Base-by-base conservation (phyloP, 306 rosid genomes). In the Rubus idaeus region DNA sequence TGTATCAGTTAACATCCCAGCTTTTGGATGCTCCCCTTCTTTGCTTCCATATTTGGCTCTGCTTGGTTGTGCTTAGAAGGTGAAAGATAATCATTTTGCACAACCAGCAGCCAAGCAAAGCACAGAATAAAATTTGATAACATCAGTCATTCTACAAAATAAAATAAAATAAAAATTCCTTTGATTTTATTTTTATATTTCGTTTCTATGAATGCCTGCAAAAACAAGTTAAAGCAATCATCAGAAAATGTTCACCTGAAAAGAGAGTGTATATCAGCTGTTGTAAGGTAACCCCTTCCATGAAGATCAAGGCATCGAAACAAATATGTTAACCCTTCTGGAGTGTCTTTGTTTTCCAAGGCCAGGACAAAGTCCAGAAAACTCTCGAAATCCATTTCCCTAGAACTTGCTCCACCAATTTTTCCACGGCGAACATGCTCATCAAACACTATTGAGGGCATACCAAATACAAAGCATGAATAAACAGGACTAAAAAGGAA, bases 221-320 rank as follows among this genome's bases (percentile, higher is more conserved):
- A 62, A 56, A 60, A 45, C 7, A 17, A 44, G 70, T 10, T 44
- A 46, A 45, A 61, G 21, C 16, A 62, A 5, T 23, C 23, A 41
- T 46, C 51, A 51, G 69, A 49, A n/a, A 68, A 4, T 20, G 42
- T 39, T 81, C 82, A 96, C 99, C 98, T 92, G 91, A 96, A 96
- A 73, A 92, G 99, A 74, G 99, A 86, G 66, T 96, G 99, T 82
- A 92, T 92, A 76, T 96, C 99, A 30, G 92, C 98, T 6, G 98
- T 92, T 45, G 99, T 89, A 71, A 96, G 98, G 87, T 63, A 85
- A 70, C 99, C 98, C 83, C 96, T 90, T 47, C 97, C 99, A 12
- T 96, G 87, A 82, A 96, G 99, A 89, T 96, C 99, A 81, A 96
- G 99, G 79, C 99, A 91, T 4, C 97, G 89, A 80, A 96, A 96